Conservation (phyloP, 305 asterid species). For the Fraxinus ornus region DNA sequence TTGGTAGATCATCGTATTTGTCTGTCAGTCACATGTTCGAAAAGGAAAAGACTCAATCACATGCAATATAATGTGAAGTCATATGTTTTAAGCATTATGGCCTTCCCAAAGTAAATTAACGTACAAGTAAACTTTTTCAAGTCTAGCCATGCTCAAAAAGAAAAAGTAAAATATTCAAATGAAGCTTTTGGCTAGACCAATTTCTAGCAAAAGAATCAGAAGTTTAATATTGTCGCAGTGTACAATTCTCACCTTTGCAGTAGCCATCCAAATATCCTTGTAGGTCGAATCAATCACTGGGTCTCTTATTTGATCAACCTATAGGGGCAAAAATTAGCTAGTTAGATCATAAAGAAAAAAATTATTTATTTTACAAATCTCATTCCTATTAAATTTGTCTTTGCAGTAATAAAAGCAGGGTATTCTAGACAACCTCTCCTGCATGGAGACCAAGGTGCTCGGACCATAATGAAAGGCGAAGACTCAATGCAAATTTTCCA, state of each 20-base stretch:
- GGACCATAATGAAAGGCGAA: slow-evolving; percentile 87
- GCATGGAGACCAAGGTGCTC: slow-evolving; percentile 89
- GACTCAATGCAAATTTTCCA: slow-evolving; percentile 81
- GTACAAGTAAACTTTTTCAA: not conserved
- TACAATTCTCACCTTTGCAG: slow-evolving; percentile 67
- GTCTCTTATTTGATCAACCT: slow-evolving; percentile 70
- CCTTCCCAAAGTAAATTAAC: not conserved
- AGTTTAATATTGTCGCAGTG: not conserved
- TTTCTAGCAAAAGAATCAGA: not conserved
- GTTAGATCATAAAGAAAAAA: slow-evolving; percentile 15
- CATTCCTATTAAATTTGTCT: not conserved
- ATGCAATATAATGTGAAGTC: not conserved
- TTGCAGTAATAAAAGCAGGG: not conserved
- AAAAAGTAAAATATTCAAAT: not conserved
- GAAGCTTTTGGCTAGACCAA: not conserved
- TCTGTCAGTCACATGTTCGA: slow-evolving; percentile 45
- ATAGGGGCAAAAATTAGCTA: slow-evolving; percentile 16
- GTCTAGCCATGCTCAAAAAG: not conserved
- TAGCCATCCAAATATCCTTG: slow-evolving; percentile 89
- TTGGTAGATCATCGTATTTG: slow-evolving; percentile 81
- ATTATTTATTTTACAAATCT: not conserved
- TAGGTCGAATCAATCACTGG: slow-evolving; percentile 84
- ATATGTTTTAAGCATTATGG: not conserved
- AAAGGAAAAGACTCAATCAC: not conserved
- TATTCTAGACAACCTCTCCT: slow-evolving; percentile 49